Conservation (phyloP, 2,329 filamentous ascomycete species). For the Clonostachys chloroleuca region DNA sequence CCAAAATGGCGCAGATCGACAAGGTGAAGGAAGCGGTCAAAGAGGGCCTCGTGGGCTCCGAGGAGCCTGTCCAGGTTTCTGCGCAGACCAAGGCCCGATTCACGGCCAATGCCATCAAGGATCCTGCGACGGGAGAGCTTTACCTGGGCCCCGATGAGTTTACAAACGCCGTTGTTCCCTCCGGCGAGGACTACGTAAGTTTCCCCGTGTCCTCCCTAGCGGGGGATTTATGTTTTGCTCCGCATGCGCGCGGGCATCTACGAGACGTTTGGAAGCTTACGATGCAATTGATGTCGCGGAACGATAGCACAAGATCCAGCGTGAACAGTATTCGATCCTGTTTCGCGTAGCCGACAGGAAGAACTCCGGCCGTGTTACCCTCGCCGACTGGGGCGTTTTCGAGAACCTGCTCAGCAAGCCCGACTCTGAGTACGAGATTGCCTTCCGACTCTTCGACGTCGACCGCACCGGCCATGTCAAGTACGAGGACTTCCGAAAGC, state of each 20-base stretch:
- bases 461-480: slow-evolving; percentile 81
- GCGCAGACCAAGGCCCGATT: slow-evolving; percentile 74
- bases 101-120: slow-evolving; percentile 68
- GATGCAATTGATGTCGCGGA: background rate
- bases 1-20: slow-evolving; percentile 31
- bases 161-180: slow-evolving; percentile 82
- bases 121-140: slow-evolving; percentile 69
- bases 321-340: slow-evolving; percentile 90
- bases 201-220: background rate
- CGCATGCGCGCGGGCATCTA: no score
- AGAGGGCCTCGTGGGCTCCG: slow-evolving; percentile 68
- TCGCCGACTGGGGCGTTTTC: slow-evolving; percentile 89
- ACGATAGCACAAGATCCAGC: slow-evolving; percentile 89
- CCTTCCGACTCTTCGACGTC: slow-evolving; percentile 92
- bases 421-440: slow-evolving; percentile 98
- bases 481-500: slow-evolving; percentile 79
- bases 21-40: slow-evolving; percentile 69
- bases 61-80: slow-evolving; percentile 58
- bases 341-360: slow-evolving; percentile 87
- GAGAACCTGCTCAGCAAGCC: slow-evolving; percentile 91
- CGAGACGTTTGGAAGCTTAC: no score
- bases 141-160: slow-evolving; percentile 86
- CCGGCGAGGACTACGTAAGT: slow-evolving; percentile 86
- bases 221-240: no score
- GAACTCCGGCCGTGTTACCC: slow-evolving; percentile 65